Evolutionary conservation across 768 basidiomycete genomes (phyloP).

Genomic region (Termitomyces sp.): DNA sequence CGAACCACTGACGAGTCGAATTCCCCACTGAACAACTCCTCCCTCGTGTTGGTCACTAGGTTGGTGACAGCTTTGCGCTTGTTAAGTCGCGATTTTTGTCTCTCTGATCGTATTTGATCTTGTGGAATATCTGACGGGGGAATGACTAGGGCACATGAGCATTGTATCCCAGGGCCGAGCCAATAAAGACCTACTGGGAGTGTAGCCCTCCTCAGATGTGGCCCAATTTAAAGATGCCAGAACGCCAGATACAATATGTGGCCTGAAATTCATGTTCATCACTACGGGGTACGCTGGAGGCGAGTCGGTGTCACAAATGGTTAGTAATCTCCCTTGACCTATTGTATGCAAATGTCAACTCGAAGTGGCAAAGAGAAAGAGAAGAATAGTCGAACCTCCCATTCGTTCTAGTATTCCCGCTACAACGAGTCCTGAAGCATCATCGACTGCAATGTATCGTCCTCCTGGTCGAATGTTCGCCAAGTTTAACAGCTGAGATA

Average conservation of each 20-base stretch:
- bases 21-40: constrained; percentile 82
- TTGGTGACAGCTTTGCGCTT: constrained; percentile 77
- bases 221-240: constrained; percentile 87
- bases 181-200: constrained; percentile 44
- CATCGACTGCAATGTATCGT: constrained; percentile 87
- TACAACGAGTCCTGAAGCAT: constrained; percentile 86
- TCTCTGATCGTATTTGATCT: constrained; percentile 65
- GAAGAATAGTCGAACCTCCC: constrained; percentile 52
- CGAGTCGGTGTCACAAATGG: constrained; percentile 86
- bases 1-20: constrained; percentile 72
- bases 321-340: constrained; percentile 81
- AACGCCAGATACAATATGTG: constrained; percentile 46
- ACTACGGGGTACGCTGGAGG: constrained; percentile 89
- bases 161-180: background rate
- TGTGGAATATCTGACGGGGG: constrained; percentile 56
- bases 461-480: constrained; percentile 85
- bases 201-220: constrained; percentile 75
- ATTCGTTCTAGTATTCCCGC: constrained; percentile 83
- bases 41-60: constrained; percentile 56
- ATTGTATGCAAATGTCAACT: constrained; percentile 4
- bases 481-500: constrained; percentile 84
- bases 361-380: background rate
- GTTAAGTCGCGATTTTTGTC: constrained; percentile 64
- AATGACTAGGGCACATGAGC: constrained; percentile 38
- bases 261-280: constrained; percentile 81